Percentiles rank a stretch among this genome's conserved stretches.
Conservation (phyloP, 371 early-diverging fungal species). For the Aphelidium insulamus region DNA sequence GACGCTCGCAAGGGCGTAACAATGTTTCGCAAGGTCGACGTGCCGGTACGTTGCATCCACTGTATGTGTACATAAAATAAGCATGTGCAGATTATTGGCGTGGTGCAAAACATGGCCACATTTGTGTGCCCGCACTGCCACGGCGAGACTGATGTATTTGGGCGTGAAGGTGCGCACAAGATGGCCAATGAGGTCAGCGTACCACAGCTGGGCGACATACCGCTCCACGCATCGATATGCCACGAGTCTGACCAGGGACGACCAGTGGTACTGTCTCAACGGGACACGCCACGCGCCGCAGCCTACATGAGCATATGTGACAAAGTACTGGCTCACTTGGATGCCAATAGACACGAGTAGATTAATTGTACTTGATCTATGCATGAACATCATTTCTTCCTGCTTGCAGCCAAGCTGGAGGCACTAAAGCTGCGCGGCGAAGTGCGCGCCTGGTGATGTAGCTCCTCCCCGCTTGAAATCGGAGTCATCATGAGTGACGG, state of each 20-base stretch:
- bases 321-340: conserved; percentile 19
- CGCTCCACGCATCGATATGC: conserved; percentile 50
- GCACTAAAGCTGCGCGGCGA: no score
- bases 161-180: conserved; percentile 31
- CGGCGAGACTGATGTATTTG: conserved; percentile 55
- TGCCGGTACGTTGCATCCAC: conserved; percentile 32
- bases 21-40: conserved; percentile 60
- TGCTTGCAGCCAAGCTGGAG: no score
- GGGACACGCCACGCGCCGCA: conserved; percentile 30
- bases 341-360: no score
- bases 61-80: neutral
- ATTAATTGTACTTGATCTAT: no score
- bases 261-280: conserved; percentile 44
- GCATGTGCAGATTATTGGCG: conserved; percentile 43
- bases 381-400: no score
- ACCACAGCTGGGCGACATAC: conserved; percentile 47
- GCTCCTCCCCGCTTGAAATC: no score
- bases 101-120: conserved; percentile 72
- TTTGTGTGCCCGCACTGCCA: conserved; percentile 62
- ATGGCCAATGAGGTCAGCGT: conserved; percentile 37
- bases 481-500: no score
- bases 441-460: no score
- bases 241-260: conserved; percentile 45
- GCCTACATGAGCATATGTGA: conserved; percentile 36
- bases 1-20: conserved; percentile 60